phyloP scores from a whole-genome alignment of 306 rosid species.

The Acmispon strigosus region DNA sequence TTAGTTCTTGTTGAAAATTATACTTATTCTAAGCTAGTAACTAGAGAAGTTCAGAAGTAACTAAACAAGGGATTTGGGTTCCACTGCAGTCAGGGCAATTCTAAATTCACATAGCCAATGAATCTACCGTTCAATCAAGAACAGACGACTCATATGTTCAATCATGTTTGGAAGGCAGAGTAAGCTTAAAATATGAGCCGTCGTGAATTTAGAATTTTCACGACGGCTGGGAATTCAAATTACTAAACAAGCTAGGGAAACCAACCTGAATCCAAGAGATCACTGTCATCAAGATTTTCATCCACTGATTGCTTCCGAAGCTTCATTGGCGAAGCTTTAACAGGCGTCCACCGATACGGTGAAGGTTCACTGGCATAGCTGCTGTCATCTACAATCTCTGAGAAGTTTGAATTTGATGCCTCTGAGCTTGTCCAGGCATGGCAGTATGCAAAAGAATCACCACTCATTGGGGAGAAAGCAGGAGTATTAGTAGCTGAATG shows the following conservation, averaged over 20 bases:
- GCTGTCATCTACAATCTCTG: slow-evolving; percentile 53
- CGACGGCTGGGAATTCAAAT: too few species aligned
- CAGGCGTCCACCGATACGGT: slow-evolving; percentile 50
- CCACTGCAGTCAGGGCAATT: too few species aligned
- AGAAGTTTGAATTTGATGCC: slow-evolving; percentile 44
- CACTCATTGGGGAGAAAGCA: slow-evolving; percentile 44
- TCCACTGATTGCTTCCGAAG: slow-evolving; percentile 26
- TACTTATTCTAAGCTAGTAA: background rate
- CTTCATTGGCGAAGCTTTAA: slow-evolving; percentile 49
- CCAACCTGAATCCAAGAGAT: slow-evolving; percentile 60
- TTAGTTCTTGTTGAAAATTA: background rate
- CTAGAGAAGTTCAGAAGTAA: background rate
- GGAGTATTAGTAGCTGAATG: slow-evolving; percentile 46
- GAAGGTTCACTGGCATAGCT: slow-evolving; percentile 62
- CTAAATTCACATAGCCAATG: too few species aligned
- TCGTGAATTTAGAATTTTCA: too few species aligned
- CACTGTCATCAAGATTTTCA: slow-evolving; percentile 39
- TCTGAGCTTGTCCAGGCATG: slow-evolving; percentile 54
- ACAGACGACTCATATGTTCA: too few species aligned
- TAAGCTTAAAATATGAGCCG: too few species aligned
- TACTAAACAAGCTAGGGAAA: background rate
- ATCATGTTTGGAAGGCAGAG: too few species aligned
- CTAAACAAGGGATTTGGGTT: background rate
- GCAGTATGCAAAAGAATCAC: slow-evolving; percentile 45
- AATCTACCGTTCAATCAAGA: too few species aligned